Base-by-base conservation (phyloP, 1,139 yeast species). In the Suhomyces taliae region DNA sequence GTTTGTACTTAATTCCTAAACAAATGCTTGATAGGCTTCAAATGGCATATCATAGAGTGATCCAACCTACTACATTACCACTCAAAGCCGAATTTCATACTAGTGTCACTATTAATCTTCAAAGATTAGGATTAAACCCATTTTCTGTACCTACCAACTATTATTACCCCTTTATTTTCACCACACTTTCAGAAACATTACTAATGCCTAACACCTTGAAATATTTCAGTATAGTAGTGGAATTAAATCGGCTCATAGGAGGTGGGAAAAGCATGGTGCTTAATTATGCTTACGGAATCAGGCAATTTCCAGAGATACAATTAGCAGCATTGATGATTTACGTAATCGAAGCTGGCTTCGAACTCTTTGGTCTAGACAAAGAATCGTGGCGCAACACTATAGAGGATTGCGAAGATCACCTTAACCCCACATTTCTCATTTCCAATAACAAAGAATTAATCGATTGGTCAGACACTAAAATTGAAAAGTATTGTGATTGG, bases 401-500 rank as follows among this genome's bases (percentile, higher is more conserved):
- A 36, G 46, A 51, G 11, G 54, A 58, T 34, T 55, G 57, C 43
- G 65, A 64, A 44, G 42, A 60, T 42, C 50, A 58, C 40, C 45
- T 60, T 53, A 54, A 65, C 49, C 48, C 57, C 50, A 50, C 56
- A 51, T 46, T 53, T 35, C 53, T 62, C 2, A 53, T 50, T 27
- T 56, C 61, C 24, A 55, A 59, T 36, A 57, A 62, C 14, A 53
- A 47, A 7, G 69, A 67, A 12, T 49, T 80, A 15, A 49, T 69
- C 4, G 55, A 60, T 12, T 76, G 82, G 79, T 62, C 70, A 11
- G 71, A 70, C 34, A 58, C 58, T 1, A 68, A 76, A 47, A 65
- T 72, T 8, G 64, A 65, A 12, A 56, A 62, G 26, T 79, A 77
- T 55, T 65, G 76, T 40, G 65, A 72, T 31, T 75, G 78, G 71